Percentiles rank a stretch among this genome's conserved stretches.
phyloP scores from a whole-genome alignment of 1,284 basidiomycete genomes.

The Leccinum pallidistipes region DNA sequence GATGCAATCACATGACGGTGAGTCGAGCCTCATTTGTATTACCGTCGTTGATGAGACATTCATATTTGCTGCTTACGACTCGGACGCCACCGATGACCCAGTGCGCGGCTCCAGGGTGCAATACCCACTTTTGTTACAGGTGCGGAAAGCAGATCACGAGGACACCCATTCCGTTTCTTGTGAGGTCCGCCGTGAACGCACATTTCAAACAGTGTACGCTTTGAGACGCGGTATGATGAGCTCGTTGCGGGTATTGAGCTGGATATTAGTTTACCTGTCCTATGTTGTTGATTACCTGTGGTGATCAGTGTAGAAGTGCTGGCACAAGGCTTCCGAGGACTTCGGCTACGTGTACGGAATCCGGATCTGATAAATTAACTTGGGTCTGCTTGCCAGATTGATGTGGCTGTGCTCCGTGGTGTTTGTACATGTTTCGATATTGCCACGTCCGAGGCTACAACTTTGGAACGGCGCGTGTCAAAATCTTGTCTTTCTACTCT shows the following conservation, averaged over 20 bases:
- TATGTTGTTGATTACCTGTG: neutral
- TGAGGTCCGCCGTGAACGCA: slow-evolving; percentile 41
- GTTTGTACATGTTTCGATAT: slow-evolving; percentile 33
- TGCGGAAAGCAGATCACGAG: slow-evolving; percentile 55
- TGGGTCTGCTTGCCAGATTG: no score
- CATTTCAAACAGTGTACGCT: slow-evolving; percentile 43
- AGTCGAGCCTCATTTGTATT: slow-evolving; percentile 19
- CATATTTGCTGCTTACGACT: neutral
- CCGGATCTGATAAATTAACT: neutral
- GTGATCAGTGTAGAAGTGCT: neutral
- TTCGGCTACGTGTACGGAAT: neutral
- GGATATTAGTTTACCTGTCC: neutral
- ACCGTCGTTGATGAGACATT: neutral
- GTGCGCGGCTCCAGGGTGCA: slow-evolving; percentile 59
- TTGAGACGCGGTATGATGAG: slow-evolving; percentile 9
- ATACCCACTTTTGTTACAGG: slow-evolving; percentile 61
- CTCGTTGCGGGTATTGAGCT: neutral
- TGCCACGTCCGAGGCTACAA: slow-evolving; percentile 32
- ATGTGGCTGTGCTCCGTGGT: slow-evolving; percentile 24
- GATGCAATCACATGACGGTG: slow-evolving; percentile 70
- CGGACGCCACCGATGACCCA: slow-evolving; percentile 21
- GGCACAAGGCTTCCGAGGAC: neutral
- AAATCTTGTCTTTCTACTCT: slow-evolving; percentile 18
- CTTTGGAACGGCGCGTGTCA: slow-evolving; percentile 20
- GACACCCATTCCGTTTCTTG: slow-evolving; percentile 43